Base-by-base conservation (phyloP, 78 protist species). In the Anaeramoeba ignava region DNA sequence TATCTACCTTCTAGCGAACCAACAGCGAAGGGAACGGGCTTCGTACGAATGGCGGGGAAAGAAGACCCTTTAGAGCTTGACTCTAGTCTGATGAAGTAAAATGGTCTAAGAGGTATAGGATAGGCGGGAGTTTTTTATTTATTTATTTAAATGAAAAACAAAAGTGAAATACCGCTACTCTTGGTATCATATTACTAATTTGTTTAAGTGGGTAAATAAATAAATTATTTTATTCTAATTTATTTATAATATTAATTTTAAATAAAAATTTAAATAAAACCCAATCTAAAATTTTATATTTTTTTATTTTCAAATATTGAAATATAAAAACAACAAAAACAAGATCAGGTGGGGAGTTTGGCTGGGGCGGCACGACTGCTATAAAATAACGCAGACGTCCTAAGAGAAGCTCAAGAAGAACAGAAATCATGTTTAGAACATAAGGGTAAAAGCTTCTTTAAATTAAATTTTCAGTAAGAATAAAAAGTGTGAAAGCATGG, bases 51-150 rank as follows among this genome's bases (percentile, higher is more conserved):
- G 73, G 94, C 93, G 93, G 94, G 94, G 94, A 92, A 92, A 92
- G 94, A 92, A 92, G 94, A 91, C 94, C 93, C 94, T 91, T 91
- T 92, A 89, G 94, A 92, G 94, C 94, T 92, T 92, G 94, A 92
- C 94, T 92, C 92, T 91, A 91, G 93, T 91, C 92, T 81, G 94
- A 87, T 79, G 42, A 39, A 87, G 88, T 83, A 82, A 23, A 2
- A 2, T 40, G 90, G 80, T 90, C 87, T 42, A 80, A 54, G 42
- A 38, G 94, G 93, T 90, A 90, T 90, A 89, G 94, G 38, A 86
- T 89, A 91, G 38, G 92, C 81, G 92, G 93, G 93, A 91, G 93
- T 78, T n/a, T 3, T 1, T 40, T 37, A 33, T 82, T 54, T 54
- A 8, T 17, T 54, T 54, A 54, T 54, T 54, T 54, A 8, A 27